Conservation (phyloP, 1,139 yeast genomes). For the Blastobotrys serpentis region DNA sequence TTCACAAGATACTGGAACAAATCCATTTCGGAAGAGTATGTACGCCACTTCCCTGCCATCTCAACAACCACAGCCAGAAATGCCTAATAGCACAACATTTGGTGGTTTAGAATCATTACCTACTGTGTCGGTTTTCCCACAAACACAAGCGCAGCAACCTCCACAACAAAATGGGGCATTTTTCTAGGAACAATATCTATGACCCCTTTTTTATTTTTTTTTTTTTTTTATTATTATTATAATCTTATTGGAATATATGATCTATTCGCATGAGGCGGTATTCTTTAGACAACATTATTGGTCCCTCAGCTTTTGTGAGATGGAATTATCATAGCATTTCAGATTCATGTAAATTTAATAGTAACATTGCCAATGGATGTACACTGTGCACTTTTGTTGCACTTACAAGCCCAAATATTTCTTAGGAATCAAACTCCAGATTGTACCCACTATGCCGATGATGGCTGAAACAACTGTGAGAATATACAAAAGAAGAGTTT, state of each 20-base stretch:
- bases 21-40: slow-evolving; percentile 30
- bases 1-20: slow-evolving; percentile 33
- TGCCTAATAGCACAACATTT: slow-evolving; percentile 20
- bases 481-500: slow-evolving; percentile 43
- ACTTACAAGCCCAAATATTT: slow-evolving; percentile 8
- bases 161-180: slow-evolving; percentile 3
- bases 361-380: too few relatives aligned
- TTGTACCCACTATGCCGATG: slow-evolving; percentile 37
- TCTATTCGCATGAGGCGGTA: too few relatives aligned
- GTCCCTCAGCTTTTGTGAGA: too few relatives aligned
- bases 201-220: neutral
- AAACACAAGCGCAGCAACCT: slow-evolving; percentile 20
- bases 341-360: neutral
- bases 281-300: too few relatives aligned
- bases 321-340: neutral
- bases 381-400: too few relatives aligned
- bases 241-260: too few relatives aligned
- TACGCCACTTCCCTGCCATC: slow-evolving; percentile 20
- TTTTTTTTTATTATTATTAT: neutral
- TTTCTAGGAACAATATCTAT: too few relatives aligned
- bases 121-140: slow-evolving; percentile 33
- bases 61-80: neutral
- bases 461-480: slow-evolving; percentile 42
- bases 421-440: slow-evolving; percentile 31
- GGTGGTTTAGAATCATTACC: slow-evolving; percentile 32